These are phyloP conservation scores for Russula emetica DNA, from an alignment of 768 basidiomycete genomes.

Conservation along the genomic window DNA sequence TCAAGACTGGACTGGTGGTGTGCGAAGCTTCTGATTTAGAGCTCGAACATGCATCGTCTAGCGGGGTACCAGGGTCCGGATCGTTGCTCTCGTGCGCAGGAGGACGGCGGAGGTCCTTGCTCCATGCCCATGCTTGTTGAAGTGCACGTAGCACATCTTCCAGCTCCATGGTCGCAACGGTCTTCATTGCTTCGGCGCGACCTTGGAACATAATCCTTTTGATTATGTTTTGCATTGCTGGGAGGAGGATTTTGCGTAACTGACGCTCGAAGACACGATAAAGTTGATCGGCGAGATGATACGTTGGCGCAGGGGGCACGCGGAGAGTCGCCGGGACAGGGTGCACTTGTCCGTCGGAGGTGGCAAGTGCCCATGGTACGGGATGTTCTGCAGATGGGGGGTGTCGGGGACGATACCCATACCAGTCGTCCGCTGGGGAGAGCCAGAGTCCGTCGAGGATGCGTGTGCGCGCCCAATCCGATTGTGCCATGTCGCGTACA, in stretches of 20 bases:
- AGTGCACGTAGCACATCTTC: conserved; percentile 59
- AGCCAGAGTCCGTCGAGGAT: conserved; percentile 76
- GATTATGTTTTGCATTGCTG: conserved; percentile 67
- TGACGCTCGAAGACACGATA: conserved; percentile 56
- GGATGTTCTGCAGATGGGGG: conserved; percentile 41
- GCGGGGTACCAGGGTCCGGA: conserved; percentile 28
- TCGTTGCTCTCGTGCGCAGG: conserved; percentile 13
- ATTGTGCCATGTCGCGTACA: conserved; percentile 53
- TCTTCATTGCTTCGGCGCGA: conserved; percentile 52
- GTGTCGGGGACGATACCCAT: conserved; percentile 35
- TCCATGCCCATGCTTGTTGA: conserved; percentile 62
- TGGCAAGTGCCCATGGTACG: conserved; percentile 56
- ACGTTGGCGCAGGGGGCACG: conserved; percentile 57
- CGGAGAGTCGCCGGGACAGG: conserved; percentile 47
- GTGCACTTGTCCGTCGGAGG: conserved; percentile 36
- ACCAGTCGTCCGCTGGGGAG: conserved; percentile 70
- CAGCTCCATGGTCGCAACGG: conserved; percentile 50
- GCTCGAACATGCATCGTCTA: conserved; percentile 46
- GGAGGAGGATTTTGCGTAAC: conserved; percentile 55
- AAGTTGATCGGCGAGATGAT: conserved; percentile 57
- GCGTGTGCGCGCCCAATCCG: conserved; percentile 66
- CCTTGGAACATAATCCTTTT: conserved; percentile 62
- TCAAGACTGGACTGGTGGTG: conserved; percentile 66
- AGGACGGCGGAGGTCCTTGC: conserved; percentile 58
- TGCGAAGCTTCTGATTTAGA: conserved; percentile 53